phyloP scores from a whole-genome alignment of 2,329 filamentous ascomycete genomes.

The Xylaria sp. region DNA sequence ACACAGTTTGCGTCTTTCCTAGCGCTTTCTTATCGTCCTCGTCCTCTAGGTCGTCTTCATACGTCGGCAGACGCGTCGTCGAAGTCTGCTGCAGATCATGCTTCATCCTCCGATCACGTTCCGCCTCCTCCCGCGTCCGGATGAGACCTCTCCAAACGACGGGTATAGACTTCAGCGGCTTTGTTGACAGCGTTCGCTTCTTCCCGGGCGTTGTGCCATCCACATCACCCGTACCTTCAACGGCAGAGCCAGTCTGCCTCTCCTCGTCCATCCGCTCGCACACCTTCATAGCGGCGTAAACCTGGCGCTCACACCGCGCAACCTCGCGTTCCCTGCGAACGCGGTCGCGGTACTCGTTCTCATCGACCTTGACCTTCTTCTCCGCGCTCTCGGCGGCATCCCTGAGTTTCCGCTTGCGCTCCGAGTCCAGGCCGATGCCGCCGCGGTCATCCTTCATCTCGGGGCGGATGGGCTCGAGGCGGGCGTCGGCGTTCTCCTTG shows the following conservation, averaged over 20 bases:
- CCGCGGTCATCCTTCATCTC: conserved; percentile 81
- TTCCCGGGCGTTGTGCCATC: conserved; percentile 41
- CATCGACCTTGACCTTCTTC: conserved; percentile 73
- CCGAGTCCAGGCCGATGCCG: conserved; percentile 85
- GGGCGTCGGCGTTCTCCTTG: conserved; percentile 54
- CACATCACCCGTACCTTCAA: conserved; percentile 33
- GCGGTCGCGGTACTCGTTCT: conserved; percentile 78
- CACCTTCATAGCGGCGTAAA: conserved; percentile 83
- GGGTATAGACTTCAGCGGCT: conserved; percentile 74
- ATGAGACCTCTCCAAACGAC: conserved; percentile 84
- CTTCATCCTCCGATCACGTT: conserved; percentile 73
- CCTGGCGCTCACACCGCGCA: conserved; percentile 73
- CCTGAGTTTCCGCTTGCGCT: conserved; percentile 80
- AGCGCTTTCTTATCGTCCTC: conserved; percentile 77
- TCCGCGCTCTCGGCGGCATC: conserved; percentile 69
- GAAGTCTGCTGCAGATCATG: conserved; percentile 74
- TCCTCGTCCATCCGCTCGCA: conserved; percentile 80
- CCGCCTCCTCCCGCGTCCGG: conserved; percentile 74
- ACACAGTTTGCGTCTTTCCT: conserved; percentile 65
- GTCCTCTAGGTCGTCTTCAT: conserved; percentile 76
- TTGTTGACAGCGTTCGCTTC: conserved; percentile 54
- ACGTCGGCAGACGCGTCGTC: conserved; percentile 69
- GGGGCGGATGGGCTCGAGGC: conserved; percentile 77
- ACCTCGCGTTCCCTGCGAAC: conserved; percentile 77
- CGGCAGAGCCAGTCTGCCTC: conserved; percentile 36